phyloP scores from a whole-genome alignment of 2,329 filamentous ascomycete genomes.

The Colletotrichum sp. region DNA sequence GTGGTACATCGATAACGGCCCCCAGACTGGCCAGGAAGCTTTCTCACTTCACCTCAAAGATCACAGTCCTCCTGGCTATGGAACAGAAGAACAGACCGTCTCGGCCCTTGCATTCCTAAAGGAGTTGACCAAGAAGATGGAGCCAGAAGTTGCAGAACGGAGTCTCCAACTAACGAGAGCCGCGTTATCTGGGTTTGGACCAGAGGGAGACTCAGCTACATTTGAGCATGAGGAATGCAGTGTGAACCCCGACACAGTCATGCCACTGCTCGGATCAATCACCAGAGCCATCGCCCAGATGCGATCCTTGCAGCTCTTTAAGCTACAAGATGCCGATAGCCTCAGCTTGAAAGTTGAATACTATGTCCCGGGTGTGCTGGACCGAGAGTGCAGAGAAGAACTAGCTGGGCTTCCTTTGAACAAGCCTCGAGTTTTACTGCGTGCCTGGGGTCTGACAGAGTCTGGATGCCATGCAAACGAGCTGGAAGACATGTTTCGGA shows the following conservation, averaged over 20 bases:
- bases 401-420: not conserved
- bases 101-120: fast-evolving
- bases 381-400: not conserved
- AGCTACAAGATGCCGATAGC: not conserved
- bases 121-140: not conserved
- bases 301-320: not conserved
- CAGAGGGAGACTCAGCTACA: too few relatives aligned
- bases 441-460: not conserved
- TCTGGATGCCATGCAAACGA: not conserved
- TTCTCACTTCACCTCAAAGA: not conserved
- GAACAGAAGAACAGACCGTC: not conserved
- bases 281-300: not conserved
- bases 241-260: not conserved
- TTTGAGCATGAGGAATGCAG: not conserved
- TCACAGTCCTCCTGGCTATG: not conserved
- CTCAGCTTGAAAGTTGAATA: not conserved
- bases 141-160: not conserved
- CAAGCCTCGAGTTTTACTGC: not conserved
- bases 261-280: not conserved
- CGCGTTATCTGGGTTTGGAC: too few relatives aligned
- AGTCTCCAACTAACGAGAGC: not conserved
- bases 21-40: not conserved
- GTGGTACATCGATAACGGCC: not conserved
- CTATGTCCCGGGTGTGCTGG: not conserved
- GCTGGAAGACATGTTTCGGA: not conserved